These are phyloP conservation scores for Pichia occidentalis DNA, from an alignment of 805 yeast genomes.

Conservation along the genomic window DNA sequence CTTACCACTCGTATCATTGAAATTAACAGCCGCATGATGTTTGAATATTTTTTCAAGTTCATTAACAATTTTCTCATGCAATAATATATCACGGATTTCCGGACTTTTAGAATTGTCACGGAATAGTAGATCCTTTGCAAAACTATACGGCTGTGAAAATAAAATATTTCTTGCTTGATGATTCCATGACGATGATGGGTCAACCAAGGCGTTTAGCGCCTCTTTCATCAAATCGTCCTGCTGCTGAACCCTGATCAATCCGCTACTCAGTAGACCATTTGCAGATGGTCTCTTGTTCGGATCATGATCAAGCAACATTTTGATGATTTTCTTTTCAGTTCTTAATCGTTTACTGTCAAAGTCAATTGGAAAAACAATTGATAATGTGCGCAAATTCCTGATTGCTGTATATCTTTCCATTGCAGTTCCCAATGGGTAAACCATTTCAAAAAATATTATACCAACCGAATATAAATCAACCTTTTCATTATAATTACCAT, in stretches of 20 bases:
- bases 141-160: slow-evolving; percentile 77
- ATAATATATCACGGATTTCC: slow-evolving; percentile 41
- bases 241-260: slow-evolving; percentile 79
- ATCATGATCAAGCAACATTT: slow-evolving; percentile 65
- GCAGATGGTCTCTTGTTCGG: slow-evolving; percentile 81
- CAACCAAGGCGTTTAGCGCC: slow-evolving; percentile 76
- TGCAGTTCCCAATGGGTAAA: slow-evolving; percentile 74
- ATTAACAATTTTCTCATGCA: slow-evolving; percentile 54
- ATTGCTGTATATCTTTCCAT: slow-evolving; percentile 86
- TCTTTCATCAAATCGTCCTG: slow-evolving; percentile 87
- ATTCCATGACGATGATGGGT: slow-evolving; percentile 92
- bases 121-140: slow-evolving; percentile 79
- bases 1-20: slow-evolving; percentile 49
- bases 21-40: slow-evolving; percentile 81
- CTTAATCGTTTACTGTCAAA: slow-evolving; percentile 47
- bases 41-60: slow-evolving; percentile 59
- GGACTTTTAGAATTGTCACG: slow-evolving; percentile 40
- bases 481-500: slow-evolving; percentile 77
- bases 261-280: slow-evolving; percentile 63
- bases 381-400: slow-evolving; percentile 51
- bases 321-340: slow-evolving; percentile 63
- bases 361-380: slow-evolving; percentile 63
- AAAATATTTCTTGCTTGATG: slow-evolving; percentile 83
- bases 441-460: slow-evolving; percentile 92
- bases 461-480: slow-evolving; percentile 96